These are phyloP conservation scores for Calendula officinalis DNA, from an alignment of 129 eudicot species.

Conservation along the genomic window DNA sequence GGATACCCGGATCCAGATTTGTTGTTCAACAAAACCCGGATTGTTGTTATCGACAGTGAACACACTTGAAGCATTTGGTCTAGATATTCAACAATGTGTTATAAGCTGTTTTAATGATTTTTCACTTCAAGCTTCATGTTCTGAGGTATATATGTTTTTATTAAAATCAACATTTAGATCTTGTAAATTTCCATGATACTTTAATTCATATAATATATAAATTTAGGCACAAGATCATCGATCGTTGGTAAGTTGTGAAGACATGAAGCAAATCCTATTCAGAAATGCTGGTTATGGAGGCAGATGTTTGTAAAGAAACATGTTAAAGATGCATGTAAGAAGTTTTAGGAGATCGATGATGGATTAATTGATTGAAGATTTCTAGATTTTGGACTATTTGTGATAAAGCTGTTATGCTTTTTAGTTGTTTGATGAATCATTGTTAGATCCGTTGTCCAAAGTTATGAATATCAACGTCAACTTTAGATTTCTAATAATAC, in stretches of 20 bases:
- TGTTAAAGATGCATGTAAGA: conserved; percentile 11
- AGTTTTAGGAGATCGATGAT: conserved; percentile 20
- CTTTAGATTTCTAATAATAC: conserved; percentile 19
- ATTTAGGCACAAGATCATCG: conserved; percentile 54
- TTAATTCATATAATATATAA: neutral
- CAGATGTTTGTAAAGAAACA: conserved; percentile 53
- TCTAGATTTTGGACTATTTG: conserved; percentile 23
- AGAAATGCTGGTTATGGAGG: conserved; percentile 89
- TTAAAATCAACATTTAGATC: no score
- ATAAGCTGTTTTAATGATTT: conserved; percentile 81
- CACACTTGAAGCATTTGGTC: conserved; percentile 74
- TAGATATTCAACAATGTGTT: conserved; percentile 83
- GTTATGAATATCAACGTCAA: conserved; percentile 14
- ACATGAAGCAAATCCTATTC: conserved; percentile 66
- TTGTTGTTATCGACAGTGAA: conserved; percentile 58
- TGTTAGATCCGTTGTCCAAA: conserved; percentile 13
- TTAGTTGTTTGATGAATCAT: conserved; percentile 21
- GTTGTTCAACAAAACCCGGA: conserved; percentile 74
- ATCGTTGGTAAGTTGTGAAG: conserved; percentile 51
- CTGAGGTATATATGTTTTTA: conserved; percentile 49
- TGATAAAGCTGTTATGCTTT: conserved; percentile 38
- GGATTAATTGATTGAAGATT: conserved; percentile 12
- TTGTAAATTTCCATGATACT: no score
- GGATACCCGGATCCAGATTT: conserved; percentile 62
- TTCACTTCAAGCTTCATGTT: conserved; percentile 75